Conservation (phyloP, 78 protist genomes). For the Goniomonas avonlea region DNA sequence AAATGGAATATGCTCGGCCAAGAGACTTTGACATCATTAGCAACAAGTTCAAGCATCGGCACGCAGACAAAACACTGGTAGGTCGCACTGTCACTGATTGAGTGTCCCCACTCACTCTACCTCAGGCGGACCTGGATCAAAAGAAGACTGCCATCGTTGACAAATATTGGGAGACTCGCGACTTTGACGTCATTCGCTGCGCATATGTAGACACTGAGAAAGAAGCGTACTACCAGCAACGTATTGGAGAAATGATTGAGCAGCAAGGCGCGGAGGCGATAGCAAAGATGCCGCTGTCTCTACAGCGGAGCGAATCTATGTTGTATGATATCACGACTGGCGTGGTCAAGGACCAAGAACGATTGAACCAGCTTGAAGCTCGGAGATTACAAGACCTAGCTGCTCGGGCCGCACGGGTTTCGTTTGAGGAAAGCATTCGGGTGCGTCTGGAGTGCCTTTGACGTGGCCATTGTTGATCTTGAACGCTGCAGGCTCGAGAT, state of each 20-base stretch:
- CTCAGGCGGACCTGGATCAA: background rate
- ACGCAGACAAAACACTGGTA: background rate
- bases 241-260: background rate
- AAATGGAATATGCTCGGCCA: background rate
- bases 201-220: background rate
- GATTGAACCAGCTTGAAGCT: background rate
- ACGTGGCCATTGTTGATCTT: background rate
- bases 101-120: no score
- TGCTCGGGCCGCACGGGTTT: background rate
- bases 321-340: slow-evolving; percentile 16
- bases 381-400: background rate
- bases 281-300: background rate
- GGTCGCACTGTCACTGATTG: no score
- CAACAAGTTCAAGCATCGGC: background rate
- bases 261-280: background rate
- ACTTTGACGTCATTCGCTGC: background rate
- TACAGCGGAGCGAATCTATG: slow-evolving; percentile 1
- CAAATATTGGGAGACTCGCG: background rate
- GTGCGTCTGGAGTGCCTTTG: background rate
- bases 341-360: background rate
- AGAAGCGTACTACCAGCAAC: background rate
- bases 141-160: background rate
- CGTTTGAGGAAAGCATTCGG: background rate
- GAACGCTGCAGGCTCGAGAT: background rate
- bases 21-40: background rate